A percentile compares a stretch with the other conserved stretches of the same genome.
phyloP scores from a whole-genome alignment of 495 filamentous ascomycete genomes.

The Hypoxylon perforatum region DNA sequence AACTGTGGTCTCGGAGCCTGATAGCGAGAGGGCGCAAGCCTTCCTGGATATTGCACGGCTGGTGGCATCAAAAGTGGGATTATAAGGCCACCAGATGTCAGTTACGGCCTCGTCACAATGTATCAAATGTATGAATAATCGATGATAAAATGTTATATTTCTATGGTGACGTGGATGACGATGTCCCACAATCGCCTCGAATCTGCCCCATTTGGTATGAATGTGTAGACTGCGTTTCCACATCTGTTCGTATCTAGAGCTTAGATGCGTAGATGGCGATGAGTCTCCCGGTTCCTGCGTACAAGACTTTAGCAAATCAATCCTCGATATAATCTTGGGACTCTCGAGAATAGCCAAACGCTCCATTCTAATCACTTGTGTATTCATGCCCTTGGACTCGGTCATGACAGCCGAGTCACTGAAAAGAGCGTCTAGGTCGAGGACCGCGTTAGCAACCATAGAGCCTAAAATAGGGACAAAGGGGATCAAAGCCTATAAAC shows the following conservation, averaged over 20 bases:
- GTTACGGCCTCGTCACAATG: neutral
- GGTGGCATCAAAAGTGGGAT: constrained; percentile 64
- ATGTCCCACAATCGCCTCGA: neutral
- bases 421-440: constrained; percentile 42
- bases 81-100: constrained; percentile 27
- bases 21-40: constrained; percentile 73
- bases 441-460: constrained; percentile 48
- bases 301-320: constrained; percentile 46
- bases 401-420: constrained; percentile 34
- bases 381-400: constrained; percentile 39
- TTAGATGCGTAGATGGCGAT: neutral
- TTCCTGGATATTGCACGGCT: constrained; percentile 77
- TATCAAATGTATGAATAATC: neutral
- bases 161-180: neutral
- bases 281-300: constrained; percentile 28
- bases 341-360: constrained; percentile 32
- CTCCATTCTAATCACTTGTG: constrained; percentile 35
- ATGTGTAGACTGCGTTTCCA: too few species aligned
- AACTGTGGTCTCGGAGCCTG: constrained; percentile 87
- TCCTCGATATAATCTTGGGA: constrained; percentile 16
- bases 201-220: too few species aligned
- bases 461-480: constrained; percentile 45
- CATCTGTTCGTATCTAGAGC: neutral
- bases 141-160: neutral
- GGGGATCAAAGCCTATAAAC: constrained; percentile 48